A percentile compares a stretch with the other conserved stretches of the same genome.
phyloP scores from a whole-genome alignment of 306 rosid species.

The Quillaja saponaria region DNA sequence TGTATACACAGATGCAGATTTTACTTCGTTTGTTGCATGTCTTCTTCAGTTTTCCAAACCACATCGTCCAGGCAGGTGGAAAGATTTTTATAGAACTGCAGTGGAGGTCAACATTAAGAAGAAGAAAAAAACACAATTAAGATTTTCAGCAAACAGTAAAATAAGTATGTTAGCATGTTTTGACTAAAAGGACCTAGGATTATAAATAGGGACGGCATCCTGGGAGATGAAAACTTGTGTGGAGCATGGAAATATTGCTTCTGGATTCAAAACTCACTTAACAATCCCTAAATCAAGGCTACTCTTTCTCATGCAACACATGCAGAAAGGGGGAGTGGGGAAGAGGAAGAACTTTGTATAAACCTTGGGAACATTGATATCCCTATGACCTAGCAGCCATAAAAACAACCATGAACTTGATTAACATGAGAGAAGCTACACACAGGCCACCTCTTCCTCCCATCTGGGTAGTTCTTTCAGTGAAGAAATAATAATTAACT shows the following conservation, averaged over 20 bases:
- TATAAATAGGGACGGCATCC: neutral
- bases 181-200: neutral
- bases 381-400: no score
- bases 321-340: neutral
- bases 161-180: neutral
- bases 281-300: neutral
- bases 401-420: no score
- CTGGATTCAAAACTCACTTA: neutral
- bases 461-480: no score
- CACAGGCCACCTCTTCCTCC: no score
- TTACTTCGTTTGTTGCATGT: constrained; percentile 55
- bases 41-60: constrained; percentile 96
- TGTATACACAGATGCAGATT: constrained; percentile 22
- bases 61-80: constrained; percentile 80
- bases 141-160: neutral
- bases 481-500: neutral
- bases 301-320: neutral
- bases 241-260: neutral
- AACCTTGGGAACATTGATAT: no score
- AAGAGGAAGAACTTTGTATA: neutral
- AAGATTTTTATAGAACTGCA: constrained; percentile 90
- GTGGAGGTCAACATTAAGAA: neutral
- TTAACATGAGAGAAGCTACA: no score
- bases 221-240: neutral
- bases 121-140: constrained; percentile 13